Evolutionary conservation across 1,284 basidiomycete species (phyloP).

Genomic region (Tilletia caries): DNA sequence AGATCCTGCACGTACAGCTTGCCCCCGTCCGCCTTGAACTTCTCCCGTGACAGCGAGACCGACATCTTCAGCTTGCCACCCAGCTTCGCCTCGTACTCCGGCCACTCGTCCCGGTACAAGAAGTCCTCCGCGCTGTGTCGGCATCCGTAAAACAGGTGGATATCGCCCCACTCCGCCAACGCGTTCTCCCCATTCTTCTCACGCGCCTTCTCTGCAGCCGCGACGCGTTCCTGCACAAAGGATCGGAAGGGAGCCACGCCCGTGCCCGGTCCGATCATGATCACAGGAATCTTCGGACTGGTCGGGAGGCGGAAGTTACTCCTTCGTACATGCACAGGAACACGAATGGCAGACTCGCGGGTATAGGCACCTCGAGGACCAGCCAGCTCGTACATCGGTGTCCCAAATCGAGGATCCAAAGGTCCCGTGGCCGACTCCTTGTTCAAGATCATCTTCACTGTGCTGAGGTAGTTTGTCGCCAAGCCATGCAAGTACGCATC

Average conservation of each 20-base stretch:
- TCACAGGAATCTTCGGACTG: slow-evolving; percentile 93
- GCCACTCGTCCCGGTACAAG: slow-evolving; percentile 93
- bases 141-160: slow-evolving; percentile 94
- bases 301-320: slow-evolving; percentile 96
- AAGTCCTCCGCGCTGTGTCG: slow-evolving; percentile 82
- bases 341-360: slow-evolving; percentile 66
- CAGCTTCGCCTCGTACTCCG: slow-evolving; percentile 77
- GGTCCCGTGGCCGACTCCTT: slow-evolving; percentile 40
- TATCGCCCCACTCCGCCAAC: slow-evolving; percentile 88
- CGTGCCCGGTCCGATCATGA: slow-evolving; percentile 98
- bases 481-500: slow-evolving; percentile 42
- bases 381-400: slow-evolving; percentile 77
- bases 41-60: slow-evolving; percentile 80
- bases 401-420: slow-evolving; percentile 49
- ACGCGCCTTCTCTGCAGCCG: slow-evolving; percentile 83
- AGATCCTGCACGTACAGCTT: slow-evolving; percentile 96
- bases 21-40: slow-evolving; percentile 72
- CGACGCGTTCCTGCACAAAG: slow-evolving; percentile 94
- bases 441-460: slow-evolving; percentile 67
- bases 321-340: slow-evolving; percentile 88
- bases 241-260: slow-evolving; percentile 98
- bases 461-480: slow-evolving; percentile 50
- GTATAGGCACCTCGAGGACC: slow-evolving; percentile 84
- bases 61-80: slow-evolving; percentile 86
- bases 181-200: slow-evolving; percentile 83